phyloP scores from a whole-genome alignment of 2,329 filamentous ascomycete genomes.

The Aspergillus versicolor region DNA sequence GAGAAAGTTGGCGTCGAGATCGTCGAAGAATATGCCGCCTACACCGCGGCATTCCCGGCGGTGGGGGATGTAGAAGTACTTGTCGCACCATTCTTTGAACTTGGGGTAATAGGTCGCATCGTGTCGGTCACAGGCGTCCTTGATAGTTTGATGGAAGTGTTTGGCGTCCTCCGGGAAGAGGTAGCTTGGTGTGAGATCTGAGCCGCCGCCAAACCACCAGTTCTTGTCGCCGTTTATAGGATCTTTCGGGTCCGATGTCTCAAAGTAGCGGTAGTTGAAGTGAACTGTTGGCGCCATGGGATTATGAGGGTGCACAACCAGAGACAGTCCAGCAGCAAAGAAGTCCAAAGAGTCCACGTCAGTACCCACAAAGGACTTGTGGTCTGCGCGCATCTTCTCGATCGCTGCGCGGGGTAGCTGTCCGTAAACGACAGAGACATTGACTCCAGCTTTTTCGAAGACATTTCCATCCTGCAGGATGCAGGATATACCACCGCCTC shows the following conservation, averaged over 20 bases:
- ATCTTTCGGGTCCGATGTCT: slow-evolving; percentile 84
- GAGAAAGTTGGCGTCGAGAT: slow-evolving; percentile 67
- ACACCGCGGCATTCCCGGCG: slow-evolving; percentile 81
- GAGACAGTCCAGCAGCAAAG: slow-evolving; percentile 89
- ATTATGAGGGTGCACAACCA: slow-evolving; percentile 91
- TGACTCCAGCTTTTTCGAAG: slow-evolving; percentile 96
- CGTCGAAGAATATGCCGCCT: slow-evolving; percentile 98
- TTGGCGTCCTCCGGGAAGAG: slow-evolving; percentile 96
- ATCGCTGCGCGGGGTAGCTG: slow-evolving; percentile 84
- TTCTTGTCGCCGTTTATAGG: slow-evolving; percentile 63
- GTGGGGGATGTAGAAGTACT: slow-evolving; percentile 95
- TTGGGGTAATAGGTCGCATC: slow-evolving; percentile 87
- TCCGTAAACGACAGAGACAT: slow-evolving; percentile 92
- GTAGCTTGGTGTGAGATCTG: slow-evolving; percentile 88
- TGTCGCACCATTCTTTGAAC: slow-evolving; percentile 98
- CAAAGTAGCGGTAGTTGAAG: slow-evolving; percentile 98
- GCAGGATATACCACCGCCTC: slow-evolving; percentile 90
- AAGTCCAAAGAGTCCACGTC: slow-evolving; percentile 83
- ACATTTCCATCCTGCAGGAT: slow-evolving; percentile 95
- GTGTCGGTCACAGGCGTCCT: slow-evolving; percentile 89
- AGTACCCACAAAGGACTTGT: slow-evolving; percentile 79
- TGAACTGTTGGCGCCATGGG: slow-evolving; percentile 98
- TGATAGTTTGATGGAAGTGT: slow-evolving; percentile 93
- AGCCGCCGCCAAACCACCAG: slow-evolving; percentile 98
- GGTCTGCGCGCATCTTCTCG: slow-evolving; percentile 88